phyloP scores from a whole-genome alignment of 129 eudicot genomes.

The Flaveria sonorensis region DNA sequence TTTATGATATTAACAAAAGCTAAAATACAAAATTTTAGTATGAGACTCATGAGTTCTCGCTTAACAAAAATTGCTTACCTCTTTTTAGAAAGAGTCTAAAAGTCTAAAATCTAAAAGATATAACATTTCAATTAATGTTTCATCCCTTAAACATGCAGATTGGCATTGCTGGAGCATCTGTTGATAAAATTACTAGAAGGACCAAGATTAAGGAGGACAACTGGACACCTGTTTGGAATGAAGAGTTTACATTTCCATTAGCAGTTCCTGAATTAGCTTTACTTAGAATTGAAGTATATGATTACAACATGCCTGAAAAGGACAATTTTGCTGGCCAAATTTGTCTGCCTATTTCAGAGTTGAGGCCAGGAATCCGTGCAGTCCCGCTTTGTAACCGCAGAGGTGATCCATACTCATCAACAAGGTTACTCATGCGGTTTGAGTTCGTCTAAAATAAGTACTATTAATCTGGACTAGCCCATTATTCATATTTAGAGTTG shows the following conservation, averaged over 20 bases:
- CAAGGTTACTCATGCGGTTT: slow-evolving; percentile 73
- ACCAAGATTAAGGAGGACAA: slow-evolving; percentile 55
- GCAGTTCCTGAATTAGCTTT: slow-evolving; percentile 80
- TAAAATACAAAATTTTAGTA: background rate
- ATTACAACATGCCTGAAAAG: slow-evolving; percentile 54
- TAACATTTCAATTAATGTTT: background rate
- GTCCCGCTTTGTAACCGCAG: slow-evolving; percentile 68
- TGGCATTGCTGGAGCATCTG: slow-evolving; percentile 77
- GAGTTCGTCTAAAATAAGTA: slow-evolving; percentile 43
- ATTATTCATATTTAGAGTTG: slow-evolving; percentile 13
- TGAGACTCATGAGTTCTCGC: background rate
- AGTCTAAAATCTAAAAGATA: background rate
- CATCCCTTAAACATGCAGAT: slow-evolving; percentile 40
- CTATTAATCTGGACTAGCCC: slow-evolving; percentile 16
- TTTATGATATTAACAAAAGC: background rate
- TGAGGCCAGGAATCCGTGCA: slow-evolving; percentile 70
- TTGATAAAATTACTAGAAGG: slow-evolving; percentile 55
- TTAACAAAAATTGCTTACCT: background rate
- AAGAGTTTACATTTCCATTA: slow-evolving; percentile 73
- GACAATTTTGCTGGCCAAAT: slow-evolving; percentile 83
- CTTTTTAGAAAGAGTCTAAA: background rate
- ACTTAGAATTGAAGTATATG: slow-evolving; percentile 73
- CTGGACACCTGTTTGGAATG: slow-evolving; percentile 83
- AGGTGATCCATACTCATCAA: slow-evolving; percentile 58
- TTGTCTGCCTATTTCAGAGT: slow-evolving; percentile 71